Percentiles rank a stretch among this genome's conserved stretches.
phyloP scores from a whole-genome alignment of 305 asterid species.

The Solanum chacoense region DNA sequence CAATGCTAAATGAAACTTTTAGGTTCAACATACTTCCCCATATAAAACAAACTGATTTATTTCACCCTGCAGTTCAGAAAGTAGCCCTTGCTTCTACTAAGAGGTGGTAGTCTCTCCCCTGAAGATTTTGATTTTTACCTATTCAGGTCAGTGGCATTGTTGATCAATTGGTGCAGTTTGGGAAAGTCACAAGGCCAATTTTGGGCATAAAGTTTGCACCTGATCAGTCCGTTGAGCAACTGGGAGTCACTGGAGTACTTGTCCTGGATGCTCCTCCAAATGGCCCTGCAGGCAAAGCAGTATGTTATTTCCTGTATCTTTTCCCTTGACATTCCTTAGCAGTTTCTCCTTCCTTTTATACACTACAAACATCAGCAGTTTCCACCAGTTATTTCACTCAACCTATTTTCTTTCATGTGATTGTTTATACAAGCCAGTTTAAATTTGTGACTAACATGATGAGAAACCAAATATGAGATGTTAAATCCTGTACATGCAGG shows the following conservation, averaged over 20 bases:
- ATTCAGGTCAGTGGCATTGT: slow-evolving; percentile 89
- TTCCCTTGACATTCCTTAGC: not conserved
- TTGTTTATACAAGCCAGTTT: not conserved
- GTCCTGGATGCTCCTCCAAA: slow-evolving; percentile 89
- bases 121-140: not conserved
- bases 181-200: slow-evolving; percentile 91
- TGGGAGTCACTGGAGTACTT: slow-evolving; percentile 94
- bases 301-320: slow-evolving; percentile 23
- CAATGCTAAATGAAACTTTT: not conserved
- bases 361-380: not conserved
- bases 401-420: not conserved
- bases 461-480: not conserved
- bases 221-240: slow-evolving; percentile 96
- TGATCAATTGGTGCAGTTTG: slow-evolving; percentile 85
- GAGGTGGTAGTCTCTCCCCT: not conserved
- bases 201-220: slow-evolving; percentile 95
- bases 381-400: not conserved
- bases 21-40: not conserved
- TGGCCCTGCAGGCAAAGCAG: slow-evolving; percentile 99
- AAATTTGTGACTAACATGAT: not conserved
- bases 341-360: not conserved
- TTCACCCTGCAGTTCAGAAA: not conserved
- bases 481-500: slow-evolving; percentile 38
- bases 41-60: not conserved
- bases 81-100: not conserved